These are phyloP conservation scores for Nicotiana otophora DNA, from an alignment of 257 asterid species.

Conservation along the genomic window DNA sequence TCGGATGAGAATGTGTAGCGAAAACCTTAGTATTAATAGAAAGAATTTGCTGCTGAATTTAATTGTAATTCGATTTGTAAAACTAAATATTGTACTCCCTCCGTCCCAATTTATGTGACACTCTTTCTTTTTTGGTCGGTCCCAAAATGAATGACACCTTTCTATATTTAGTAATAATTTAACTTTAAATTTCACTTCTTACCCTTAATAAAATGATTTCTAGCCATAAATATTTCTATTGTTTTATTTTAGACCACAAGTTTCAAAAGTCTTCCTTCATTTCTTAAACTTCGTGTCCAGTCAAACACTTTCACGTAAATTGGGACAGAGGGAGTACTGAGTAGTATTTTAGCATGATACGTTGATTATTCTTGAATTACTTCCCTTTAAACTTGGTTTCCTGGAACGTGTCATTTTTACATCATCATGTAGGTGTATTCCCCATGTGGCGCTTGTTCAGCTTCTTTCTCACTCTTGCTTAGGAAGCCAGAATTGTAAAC, in stretches of 20 bases:
- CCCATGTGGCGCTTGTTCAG: not conserved
- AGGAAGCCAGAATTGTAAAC: not conserved
- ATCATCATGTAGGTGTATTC: not conserved
- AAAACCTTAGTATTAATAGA: not conserved
- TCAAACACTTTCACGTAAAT: no score
- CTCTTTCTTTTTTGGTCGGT: no score
- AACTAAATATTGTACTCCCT: not conserved
- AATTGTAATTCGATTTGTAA: not conserved
- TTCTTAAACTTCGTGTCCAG: no score
- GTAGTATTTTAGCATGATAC: not conserved
- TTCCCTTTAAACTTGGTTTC: not conserved
- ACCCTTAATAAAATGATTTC: no score
- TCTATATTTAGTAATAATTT: no score
- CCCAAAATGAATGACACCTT: no score
- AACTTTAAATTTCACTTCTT: no score
- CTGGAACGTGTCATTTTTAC: not conserved
- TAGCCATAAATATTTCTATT: no score
- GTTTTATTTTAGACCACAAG: no score
- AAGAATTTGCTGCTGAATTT: not conserved
- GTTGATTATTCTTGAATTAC: not conserved
- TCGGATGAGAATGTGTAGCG: not conserved
- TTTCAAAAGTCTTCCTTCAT: no score
- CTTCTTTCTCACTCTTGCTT: not conserved
- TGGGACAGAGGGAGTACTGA: no score
- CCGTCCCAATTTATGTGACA: no score